Conservation (phyloP, 257 asterid genomes). For the Solanum chiquidenum region DNA sequence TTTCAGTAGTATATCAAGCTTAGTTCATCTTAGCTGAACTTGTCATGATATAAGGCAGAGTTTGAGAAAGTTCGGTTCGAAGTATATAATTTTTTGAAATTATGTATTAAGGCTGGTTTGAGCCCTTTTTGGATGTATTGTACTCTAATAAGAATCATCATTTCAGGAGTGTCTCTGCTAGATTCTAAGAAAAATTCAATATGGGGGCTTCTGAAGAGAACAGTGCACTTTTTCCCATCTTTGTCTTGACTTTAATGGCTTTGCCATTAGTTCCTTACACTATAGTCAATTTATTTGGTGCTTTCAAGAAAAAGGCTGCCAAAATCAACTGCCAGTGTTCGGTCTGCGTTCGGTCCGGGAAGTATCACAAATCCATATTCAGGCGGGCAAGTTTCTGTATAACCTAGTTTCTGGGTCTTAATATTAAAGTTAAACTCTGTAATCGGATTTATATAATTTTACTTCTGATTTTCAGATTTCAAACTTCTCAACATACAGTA, state of each 20-base stretch:
- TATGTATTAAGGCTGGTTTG: background rate
- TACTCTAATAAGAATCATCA: background rate
- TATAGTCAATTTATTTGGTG: slow-evolving; percentile 53
- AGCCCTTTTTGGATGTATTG: background rate
- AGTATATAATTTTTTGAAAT: background rate
- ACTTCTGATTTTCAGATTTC: slow-evolving; percentile 57
- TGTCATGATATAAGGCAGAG: background rate
- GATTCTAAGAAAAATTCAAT: background rate
- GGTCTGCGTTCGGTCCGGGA: slow-evolving; percentile 83
- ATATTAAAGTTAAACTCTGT: background rate
- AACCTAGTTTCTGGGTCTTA: background rate
- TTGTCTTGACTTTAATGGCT: slow-evolving; percentile 81
- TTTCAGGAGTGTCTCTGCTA: background rate
- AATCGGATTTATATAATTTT: background rate
- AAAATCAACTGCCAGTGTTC: slow-evolving; percentile 77
- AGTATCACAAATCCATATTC: slow-evolving; percentile 84
- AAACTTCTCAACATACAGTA: slow-evolving; percentile 86
- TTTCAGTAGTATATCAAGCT: background rate
- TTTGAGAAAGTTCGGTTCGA: background rate
- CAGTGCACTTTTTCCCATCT: slow-evolving; percentile 85
- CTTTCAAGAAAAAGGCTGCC: slow-evolving; percentile 49
- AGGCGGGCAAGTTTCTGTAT: slow-evolving; percentile 51
- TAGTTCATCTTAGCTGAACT: background rate
- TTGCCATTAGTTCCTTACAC: slow-evolving; percentile 96
- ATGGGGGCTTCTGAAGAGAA: slow-evolving; percentile 95